A percentile compares a stretch with the other conserved stretches of the same genome.
phyloP scores from a whole-genome alignment of 1,139 yeast genomes.

The Sugiyamaella novakii region DNA sequence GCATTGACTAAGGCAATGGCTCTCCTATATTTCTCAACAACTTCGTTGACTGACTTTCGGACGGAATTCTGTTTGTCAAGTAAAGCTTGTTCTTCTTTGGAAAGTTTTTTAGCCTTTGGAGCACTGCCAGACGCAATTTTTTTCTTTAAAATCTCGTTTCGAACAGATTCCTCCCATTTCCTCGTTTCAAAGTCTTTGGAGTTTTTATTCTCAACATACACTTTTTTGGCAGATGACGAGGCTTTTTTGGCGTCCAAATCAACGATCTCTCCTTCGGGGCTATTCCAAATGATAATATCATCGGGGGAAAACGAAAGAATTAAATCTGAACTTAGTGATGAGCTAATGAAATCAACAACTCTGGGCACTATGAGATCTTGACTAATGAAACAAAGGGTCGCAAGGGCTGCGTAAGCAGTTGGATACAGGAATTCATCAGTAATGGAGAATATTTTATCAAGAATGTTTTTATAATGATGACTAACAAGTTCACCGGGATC shows the following conservation, averaged over 20 bases:
- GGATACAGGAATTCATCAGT: slow-evolving; percentile 31
- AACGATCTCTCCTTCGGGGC: slow-evolving; percentile 69
- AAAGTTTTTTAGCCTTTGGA: slow-evolving; percentile 52
- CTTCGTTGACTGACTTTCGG: slow-evolving; percentile 50
- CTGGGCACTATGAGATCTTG: slow-evolving; percentile 62
- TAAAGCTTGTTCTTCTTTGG: slow-evolving; percentile 81
- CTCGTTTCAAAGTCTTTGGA: slow-evolving; percentile 80
- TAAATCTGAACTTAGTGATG: background rate
- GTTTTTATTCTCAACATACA: slow-evolving; percentile 52
- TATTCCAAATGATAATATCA: slow-evolving; percentile 65
- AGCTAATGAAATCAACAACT: slow-evolving; percentile 41
- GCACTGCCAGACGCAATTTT: slow-evolving; percentile 34
- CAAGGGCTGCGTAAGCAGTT: slow-evolving; percentile 52
- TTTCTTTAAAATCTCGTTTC: slow-evolving; percentile 70
- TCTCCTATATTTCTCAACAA: slow-evolving; percentile 49
- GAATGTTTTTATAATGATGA: slow-evolving; percentile 45
- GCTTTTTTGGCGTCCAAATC: slow-evolving; percentile 44
- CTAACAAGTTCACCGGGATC: slow-evolving; percentile 68
- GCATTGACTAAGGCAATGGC: slow-evolving; percentile 57
- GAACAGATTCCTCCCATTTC: slow-evolving; percentile 86
- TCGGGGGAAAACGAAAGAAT: slow-evolving; percentile 41
- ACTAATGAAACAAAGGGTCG: slow-evolving; percentile 54
- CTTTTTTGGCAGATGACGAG: slow-evolving; percentile 20
- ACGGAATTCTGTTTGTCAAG: slow-evolving; percentile 59
- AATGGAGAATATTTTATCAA: slow-evolving; percentile 39